A percentile compares a stretch with the other conserved stretches of the same genome.
Conservation (phyloP, 2,329 filamentous ascomycete genomes). For the Xylaria sp. region DNA sequence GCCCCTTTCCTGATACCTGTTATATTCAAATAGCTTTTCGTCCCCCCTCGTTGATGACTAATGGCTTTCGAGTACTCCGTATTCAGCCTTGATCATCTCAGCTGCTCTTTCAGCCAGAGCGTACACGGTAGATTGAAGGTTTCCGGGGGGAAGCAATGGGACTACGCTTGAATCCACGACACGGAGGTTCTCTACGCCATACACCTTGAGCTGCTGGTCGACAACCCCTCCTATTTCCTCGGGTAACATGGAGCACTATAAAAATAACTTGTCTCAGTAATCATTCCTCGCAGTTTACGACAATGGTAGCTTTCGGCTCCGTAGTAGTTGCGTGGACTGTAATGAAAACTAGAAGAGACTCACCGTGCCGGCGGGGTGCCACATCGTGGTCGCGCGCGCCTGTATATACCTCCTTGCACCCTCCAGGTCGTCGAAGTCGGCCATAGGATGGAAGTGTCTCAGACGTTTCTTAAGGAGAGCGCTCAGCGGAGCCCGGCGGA, state of each 20-base stretch:
- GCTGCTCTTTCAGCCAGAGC: slow-evolving; percentile 38
- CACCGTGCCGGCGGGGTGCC: slow-evolving; percentile 17
- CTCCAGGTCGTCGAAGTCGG: neutral
- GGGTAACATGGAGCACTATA: slow-evolving; percentile 34
- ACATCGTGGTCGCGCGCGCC: slow-evolving; percentile 20
- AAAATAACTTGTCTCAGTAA: no score
- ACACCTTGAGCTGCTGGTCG: slow-evolving; percentile 37
- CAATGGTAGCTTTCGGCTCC: no score
- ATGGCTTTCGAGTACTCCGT: no score
- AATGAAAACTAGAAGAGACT: neutral
- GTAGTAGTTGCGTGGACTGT: no score
- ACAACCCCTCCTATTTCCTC: slow-evolving; percentile 40
- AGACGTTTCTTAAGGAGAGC: slow-evolving; percentile 8
- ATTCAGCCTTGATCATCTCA: slow-evolving; percentile 31
- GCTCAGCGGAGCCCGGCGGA: neutral
- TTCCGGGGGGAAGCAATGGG: slow-evolving; percentile 38
- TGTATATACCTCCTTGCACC: slow-evolving; percentile 15
- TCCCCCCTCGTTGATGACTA: no score
- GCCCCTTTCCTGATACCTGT: no score
- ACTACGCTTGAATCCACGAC: slow-evolving; percentile 42
- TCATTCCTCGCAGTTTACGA: no score
- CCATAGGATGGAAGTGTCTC: neutral
- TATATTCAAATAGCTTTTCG: no score
- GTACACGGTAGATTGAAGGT: slow-evolving; percentile 37
- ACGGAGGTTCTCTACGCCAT: slow-evolving; percentile 39